Base-by-base conservation (phyloP, 768 basidiomycete genomes). In the Gelatoporia subvermispora region DNA sequence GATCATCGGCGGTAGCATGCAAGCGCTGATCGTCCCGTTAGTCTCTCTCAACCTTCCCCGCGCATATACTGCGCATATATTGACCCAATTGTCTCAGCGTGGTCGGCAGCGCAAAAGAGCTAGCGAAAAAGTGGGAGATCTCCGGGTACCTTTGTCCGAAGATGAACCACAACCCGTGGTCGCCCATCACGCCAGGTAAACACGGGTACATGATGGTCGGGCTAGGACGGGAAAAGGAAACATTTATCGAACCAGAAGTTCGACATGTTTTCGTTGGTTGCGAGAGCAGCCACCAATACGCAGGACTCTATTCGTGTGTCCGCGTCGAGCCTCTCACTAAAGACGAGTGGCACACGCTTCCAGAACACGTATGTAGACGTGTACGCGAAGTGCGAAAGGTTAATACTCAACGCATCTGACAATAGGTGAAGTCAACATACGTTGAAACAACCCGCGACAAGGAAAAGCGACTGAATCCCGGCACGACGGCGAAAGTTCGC, bases 161-260 rank as follows among this genome's bases (percentile, higher is more conserved):
- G 25, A 59, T 76, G 16, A 70, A 73, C 41, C 72, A 74, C 42
- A 80, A 79, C 48, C 74, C 76, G 10, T 81, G 78, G 79, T 75
- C 74, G 39, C 78, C 78, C 2, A 59, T 64, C 4, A 57, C 47
- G 1, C 75, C 76, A 9, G 78, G 78, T 8, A 59, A 72, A 45
- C 75, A 79, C 49, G 78, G 78, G 1, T 81, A 71, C 54, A 75
- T 81, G 63, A 79, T 79, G 40, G 76, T 80, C 22, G 78, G 77
- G 16, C 65, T 79, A 44, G 73, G 73, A 8, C 43, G 51, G 36
- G 78, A 79, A 36, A 63, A 66, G 37, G 62, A 70, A 35, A 68
- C 68, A 7, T 79, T 78, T 54, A 50, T 55, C 55, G 51, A 61
- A 35, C 65, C 72, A 13, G 71, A 74, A 28, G 55, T 62, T 9